Conservation (phyloP, 2,329 filamentous ascomycete genomes). For the Xylariaceae sp. region DNA sequence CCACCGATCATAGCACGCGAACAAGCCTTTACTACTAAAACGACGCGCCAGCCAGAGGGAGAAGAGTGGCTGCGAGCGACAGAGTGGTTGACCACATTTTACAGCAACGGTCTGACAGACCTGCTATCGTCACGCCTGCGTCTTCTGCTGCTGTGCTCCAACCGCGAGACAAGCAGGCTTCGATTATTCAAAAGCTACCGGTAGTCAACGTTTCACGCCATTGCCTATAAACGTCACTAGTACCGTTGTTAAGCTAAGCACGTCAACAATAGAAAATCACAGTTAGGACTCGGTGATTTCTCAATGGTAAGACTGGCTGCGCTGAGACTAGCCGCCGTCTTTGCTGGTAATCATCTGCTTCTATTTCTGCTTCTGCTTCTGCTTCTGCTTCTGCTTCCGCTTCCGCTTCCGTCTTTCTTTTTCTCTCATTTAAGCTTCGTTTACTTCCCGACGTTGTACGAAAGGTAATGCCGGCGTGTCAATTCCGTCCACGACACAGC, state of each 20-base stretch:
- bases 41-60: background rate
- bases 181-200: background rate
- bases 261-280: background rate
- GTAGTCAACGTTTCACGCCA: background rate
- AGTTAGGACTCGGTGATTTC: background rate
- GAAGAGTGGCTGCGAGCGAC: constrained; percentile 1
- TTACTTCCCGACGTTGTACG: constrained; percentile 21
- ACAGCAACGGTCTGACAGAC: background rate
- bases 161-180: background rate
- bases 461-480: constrained; percentile 12
- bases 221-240: background rate
- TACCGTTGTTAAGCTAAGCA: background rate
- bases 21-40: background rate
- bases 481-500: constrained; percentile 8
- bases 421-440: constrained; percentile 13
- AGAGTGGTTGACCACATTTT: background rate
- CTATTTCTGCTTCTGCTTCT: background rate
- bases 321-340: background rate
- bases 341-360: background rate
- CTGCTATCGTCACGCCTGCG: background rate
- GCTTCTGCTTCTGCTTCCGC: background rate
- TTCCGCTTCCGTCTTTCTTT: background rate
- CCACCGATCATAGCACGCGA: background rate
- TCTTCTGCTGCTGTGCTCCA: background rate
- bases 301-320: background rate